Evolutionary conservation across 441 rosid genomes (phyloP).

Genomic region (Breynia disticha): DNA sequence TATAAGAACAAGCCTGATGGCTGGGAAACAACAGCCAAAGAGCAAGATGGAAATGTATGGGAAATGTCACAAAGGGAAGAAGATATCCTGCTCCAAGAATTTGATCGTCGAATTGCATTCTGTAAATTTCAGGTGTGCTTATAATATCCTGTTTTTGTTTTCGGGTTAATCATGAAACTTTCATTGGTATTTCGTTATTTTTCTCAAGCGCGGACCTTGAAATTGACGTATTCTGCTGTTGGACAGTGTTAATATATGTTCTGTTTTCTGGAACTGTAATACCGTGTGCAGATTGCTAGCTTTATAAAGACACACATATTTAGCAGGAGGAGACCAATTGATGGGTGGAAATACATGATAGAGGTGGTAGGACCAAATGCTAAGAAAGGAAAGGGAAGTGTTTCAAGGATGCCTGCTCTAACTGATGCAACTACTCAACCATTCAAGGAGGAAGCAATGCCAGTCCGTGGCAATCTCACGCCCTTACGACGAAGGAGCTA

Average conservation of each 20-base stretch:
- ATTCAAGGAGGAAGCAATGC: slow-evolving; percentile 53
- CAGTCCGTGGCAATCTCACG: slow-evolving; percentile 19
- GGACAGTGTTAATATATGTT: too few relatives aligned
- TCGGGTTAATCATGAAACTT: too few relatives aligned
- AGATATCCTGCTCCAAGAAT: slow-evolving; percentile 87
- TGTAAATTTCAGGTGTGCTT: slow-evolving; percentile 77
- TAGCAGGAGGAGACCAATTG: slow-evolving; percentile 87
- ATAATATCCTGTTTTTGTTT: too few relatives aligned
- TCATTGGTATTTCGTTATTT: too few relatives aligned
- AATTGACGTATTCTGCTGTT: not conserved
- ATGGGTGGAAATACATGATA: slow-evolving; percentile 94
- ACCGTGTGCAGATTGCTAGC: slow-evolving; percentile 92
- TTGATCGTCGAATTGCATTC: slow-evolving; percentile 73
- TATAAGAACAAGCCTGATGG: slow-evolving; percentile 86
- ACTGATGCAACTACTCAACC: slow-evolving; percentile 77
- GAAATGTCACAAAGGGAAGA: slow-evolving; percentile 95
- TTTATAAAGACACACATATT: slow-evolving; percentile 85
- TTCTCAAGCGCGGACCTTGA: not conserved
- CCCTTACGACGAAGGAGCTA: slow-evolving; percentile 32
- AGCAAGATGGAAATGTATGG: slow-evolving; percentile 79
- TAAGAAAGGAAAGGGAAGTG: slow-evolving; percentile 82
- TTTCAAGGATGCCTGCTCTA: slow-evolving; percentile 64
- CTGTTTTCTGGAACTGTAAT: slow-evolving; percentile 8
- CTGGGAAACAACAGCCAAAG: slow-evolving; percentile 82
- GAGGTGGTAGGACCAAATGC: slow-evolving; percentile 97